Evolutionary conservation across 257 asterid species (phyloP), one percentile per base, ranked within the genome.

Genomic region (Leptodermis oblonga): DNA sequence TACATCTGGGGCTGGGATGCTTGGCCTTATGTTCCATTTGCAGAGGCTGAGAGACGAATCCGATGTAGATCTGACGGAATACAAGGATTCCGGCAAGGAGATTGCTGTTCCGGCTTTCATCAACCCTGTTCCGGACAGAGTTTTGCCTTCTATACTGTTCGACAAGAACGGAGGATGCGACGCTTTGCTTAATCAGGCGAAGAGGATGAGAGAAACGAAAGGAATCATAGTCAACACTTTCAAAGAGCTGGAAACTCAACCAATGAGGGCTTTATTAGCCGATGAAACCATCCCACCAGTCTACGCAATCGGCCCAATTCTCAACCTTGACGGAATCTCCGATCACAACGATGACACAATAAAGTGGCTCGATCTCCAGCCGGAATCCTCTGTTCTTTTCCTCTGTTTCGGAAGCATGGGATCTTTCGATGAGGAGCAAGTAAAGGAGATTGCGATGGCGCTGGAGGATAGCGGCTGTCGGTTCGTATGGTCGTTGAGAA

Each of bases 341-440:
- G 39, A 12, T 2, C 7, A 13, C 28, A 56, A 11, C 37, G 22
- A 56, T 3, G 39, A 6, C 14, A 28, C 26, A 26, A 11, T 25
- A 56, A 14, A 56, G 15, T 56, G 62, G 62, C 62, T 56, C 6
- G 62, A 28, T 56, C 37, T 28, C 12, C 62, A 56, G 10, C 62
- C 62, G 10, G 62, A 56, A 2, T 28, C 20, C 10, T 56, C 62
- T 30, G 62, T 56, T 56, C 1, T 56, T 6, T 56, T 56, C 37
- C 62, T 56, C 20, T 28, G 62, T 11, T 56, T 56, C 37, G 62
- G 62, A 20, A 56, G 62, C 39, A 12, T 56, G 62, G 62, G 62
- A 26, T 2, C 62, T 7, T 56, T 56, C 2, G 37, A 18, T 33
- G 37, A 7, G 8, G 5, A 56, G 10, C 62, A 56, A 30, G 62